Percentiles rank a stretch among this genome's conserved stretches.
Conservation (phyloP, 306 rosid genomes). For the Heteromeles arbutifolia region DNA sequence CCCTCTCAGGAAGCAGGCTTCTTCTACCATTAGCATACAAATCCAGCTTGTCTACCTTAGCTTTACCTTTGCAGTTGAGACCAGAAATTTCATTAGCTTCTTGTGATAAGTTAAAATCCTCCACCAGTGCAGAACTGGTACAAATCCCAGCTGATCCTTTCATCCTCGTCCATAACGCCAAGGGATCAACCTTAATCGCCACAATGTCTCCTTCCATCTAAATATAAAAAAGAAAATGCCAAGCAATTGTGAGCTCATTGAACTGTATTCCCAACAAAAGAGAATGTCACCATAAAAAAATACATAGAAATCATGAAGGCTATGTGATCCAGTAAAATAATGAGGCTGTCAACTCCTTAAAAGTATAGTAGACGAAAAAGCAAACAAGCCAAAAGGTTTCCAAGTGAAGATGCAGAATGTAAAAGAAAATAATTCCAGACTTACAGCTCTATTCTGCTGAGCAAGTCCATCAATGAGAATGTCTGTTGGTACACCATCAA, state of each 20-base stretch:
- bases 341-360: not conserved
- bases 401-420: not conserved
- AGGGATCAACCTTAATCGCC: slow-evolving; percentile 62
- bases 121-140: slow-evolving; percentile 32
- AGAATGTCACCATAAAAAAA: not conserved
- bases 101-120: slow-evolving; percentile 25
- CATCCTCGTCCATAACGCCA: slow-evolving; percentile 67
- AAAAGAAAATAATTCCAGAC: slow-evolving; percentile 23
- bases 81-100: slow-evolving; percentile 34
- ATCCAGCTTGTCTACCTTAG: slow-evolving; percentile 26
- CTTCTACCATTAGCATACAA: slow-evolving; percentile 28
- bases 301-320: not conserved
- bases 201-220: slow-evolving; percentile 89
- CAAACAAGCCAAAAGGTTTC: not conserved
- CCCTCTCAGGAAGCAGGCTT: slow-evolving; percentile 24
- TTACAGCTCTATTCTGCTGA: slow-evolving; percentile 94
- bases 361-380: not conserved
- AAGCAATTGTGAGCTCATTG: slow-evolving; percentile 11
- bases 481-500: slow-evolving; percentile 78
- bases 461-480: slow-evolving; percentile 55
- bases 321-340: not conserved
- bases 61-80: slow-evolving; percentile 42
- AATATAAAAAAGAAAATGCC: slow-evolving; percentile 9
- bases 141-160: slow-evolving; percentile 47
- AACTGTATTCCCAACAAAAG: slow-evolving; percentile 9